Conservation (phyloP, 371 early-diverging fungal genomes). For the Saksenaea vasiformis region DNA sequence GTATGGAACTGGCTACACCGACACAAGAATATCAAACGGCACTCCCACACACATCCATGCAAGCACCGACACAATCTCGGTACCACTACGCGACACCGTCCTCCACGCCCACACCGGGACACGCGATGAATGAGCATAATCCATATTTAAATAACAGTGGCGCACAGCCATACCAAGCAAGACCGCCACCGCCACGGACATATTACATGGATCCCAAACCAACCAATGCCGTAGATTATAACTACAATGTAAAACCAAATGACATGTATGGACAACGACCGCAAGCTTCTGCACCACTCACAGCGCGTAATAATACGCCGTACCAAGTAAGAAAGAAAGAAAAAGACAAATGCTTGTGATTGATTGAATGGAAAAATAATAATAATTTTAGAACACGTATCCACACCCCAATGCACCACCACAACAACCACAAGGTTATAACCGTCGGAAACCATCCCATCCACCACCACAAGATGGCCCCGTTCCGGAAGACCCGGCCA, state of each 20-base stretch:
- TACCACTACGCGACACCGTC: constrained; percentile 25
- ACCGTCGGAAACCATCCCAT: neutral
- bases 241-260: neutral
- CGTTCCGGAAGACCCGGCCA: constrained; percentile 29
- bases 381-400: constrained; percentile 1
- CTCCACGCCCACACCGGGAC: constrained; percentile 19
- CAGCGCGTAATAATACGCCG: neutral
- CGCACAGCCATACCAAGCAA: constrained; percentile 6
- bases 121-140: constrained; percentile 13
- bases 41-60: neutral
- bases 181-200: neutral
- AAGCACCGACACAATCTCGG: constrained; percentile 8
- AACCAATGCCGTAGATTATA: constrained; percentile 15
- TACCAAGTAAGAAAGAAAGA: neutral
- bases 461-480: constrained; percentile 16
- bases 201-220: constrained; percentile 13
- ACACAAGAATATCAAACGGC: constrained; percentile 9
- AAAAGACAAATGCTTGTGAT: neutral
- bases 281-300: neutral
- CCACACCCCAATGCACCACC: neutral
- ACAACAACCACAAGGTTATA: neutral
- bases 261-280: neutral
- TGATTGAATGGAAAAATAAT: neutral
- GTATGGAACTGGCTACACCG: neutral
- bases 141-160: constrained; percentile 7